Conservation (phyloP, 2,329 filamentous ascomycete species). For the Alternaria ventricosa region DNA sequence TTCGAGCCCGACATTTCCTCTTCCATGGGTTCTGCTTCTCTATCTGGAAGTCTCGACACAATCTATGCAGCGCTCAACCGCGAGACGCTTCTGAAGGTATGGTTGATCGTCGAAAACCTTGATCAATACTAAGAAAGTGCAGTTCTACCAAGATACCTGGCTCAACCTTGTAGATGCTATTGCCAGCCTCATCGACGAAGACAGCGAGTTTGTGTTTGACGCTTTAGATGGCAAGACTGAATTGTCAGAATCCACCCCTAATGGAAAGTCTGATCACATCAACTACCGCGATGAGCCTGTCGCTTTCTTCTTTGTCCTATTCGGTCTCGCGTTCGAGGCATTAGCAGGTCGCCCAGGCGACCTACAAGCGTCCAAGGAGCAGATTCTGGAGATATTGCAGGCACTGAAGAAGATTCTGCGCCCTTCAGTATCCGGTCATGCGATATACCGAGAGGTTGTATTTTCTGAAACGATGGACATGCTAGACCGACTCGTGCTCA, state of each 20-base stretch:
- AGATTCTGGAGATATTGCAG: constrained; percentile 85
- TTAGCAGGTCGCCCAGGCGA: constrained; percentile 81
- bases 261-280: constrained; percentile 73
- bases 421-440: constrained; percentile 92
- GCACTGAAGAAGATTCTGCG: constrained; percentile 94
- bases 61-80: constrained; percentile 95
- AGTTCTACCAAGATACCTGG: constrained; percentile 98
- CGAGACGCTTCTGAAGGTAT: constrained; percentile 80
- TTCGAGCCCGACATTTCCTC: constrained; percentile 98
- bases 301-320: constrained; percentile 98
- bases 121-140: constrained; percentile 13
- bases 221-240: constrained; percentile 83
- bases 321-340: constrained; percentile 95
- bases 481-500: constrained; percentile 88
- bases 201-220: constrained; percentile 97
- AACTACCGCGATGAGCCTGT: constrained; percentile 98
- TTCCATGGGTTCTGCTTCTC: constrained; percentile 78
- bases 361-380: constrained; percentile 73
- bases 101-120: background rate
- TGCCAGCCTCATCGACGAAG: constrained; percentile 94
- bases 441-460: constrained; percentile 93
- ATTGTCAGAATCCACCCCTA: constrained; percentile 43
- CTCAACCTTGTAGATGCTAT: constrained; percentile 96
- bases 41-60: constrained; percentile 86
- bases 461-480: constrained; percentile 98